phyloP scores from a whole-genome alignment of 169 alveolate species.

The Plasmodium cynomolgi region DNA sequence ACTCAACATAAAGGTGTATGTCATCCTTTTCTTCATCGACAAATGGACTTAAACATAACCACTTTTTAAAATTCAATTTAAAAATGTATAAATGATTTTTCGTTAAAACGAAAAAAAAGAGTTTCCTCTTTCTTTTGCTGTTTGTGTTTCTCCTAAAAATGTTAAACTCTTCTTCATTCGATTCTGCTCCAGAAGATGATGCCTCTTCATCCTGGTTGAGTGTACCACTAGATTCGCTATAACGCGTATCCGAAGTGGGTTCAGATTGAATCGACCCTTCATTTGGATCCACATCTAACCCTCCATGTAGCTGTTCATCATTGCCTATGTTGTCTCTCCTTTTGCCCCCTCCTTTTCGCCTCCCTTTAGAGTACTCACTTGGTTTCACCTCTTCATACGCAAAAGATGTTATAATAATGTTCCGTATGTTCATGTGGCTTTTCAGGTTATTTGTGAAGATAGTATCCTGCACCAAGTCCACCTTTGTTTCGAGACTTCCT shows the following conservation, averaged over 20 bases:
- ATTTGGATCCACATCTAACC: neutral
- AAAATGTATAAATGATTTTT: conserved; percentile 72
- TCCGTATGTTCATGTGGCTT: conserved; percentile 41
- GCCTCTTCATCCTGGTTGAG: neutral
- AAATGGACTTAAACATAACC: conserved; percentile 74
- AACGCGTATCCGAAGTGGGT: neutral
- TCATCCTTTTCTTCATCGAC: conserved; percentile 71
- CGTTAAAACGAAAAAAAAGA: conserved; percentile 53
- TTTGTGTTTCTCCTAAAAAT: conserved; percentile 25
- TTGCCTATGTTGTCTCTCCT: conserved; percentile 3
- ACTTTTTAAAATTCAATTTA: conserved; percentile 41
- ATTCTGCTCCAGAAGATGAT: neutral
- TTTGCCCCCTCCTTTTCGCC: neutral
- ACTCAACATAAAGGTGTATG: conserved; percentile 56
- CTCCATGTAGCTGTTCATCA: neutral
- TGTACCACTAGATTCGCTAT: neutral
- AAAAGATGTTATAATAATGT: conserved; percentile 65
- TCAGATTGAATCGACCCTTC: conserved; percentile 11
- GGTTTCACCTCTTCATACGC: conserved; percentile 45
- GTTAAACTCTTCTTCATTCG: conserved; percentile 32
- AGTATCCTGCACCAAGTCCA: conserved; percentile 57
- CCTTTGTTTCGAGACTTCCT: conserved; percentile 13
- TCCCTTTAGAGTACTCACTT: neutral
- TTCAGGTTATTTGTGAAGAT: conserved; percentile 44
- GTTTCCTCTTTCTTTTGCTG: conserved; percentile 21